Percentiles rank a stretch among this genome's conserved stretches.
Conservation (phyloP, 208 protist species). For the Leishmania turanica region DNA sequence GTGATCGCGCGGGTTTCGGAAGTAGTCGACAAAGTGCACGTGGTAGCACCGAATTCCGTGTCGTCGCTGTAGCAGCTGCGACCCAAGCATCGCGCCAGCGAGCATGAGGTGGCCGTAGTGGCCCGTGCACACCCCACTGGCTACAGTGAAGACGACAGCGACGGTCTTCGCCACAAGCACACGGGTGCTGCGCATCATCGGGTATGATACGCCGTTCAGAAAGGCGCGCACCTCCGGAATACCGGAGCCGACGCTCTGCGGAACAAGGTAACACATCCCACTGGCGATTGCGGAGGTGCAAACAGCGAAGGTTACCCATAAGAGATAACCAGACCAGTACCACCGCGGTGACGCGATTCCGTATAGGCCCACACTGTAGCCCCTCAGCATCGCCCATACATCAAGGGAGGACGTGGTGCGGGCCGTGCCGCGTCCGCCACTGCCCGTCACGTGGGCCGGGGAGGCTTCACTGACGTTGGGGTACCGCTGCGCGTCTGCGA, state of each 20-base stretch:
- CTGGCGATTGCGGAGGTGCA: conserved; percentile 37
- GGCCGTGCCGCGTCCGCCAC: neutral
- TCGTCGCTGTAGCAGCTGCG: conserved; percentile 40
- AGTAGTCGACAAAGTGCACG: conserved; percentile 59
- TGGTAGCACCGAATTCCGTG: conserved; percentile 46
- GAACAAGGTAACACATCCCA: conserved; percentile 38
- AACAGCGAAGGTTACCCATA: conserved; percentile 40
- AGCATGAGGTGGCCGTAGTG: conserved; percentile 56
- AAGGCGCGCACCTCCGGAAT: conserved; percentile 56
- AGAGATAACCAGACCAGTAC: conserved; percentile 33
- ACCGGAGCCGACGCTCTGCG: conserved; percentile 43
- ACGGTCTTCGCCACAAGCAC: conserved; percentile 47
- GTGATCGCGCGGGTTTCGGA: conserved; percentile 59
- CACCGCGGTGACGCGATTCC: conserved; percentile 25
- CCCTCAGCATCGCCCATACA: conserved; percentile 34
- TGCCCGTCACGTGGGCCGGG: neutral
- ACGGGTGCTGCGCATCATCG: conserved; percentile 37
- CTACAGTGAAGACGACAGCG: conserved; percentile 36
- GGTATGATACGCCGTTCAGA: conserved; percentile 59
- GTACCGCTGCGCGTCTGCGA: conserved; percentile 30
- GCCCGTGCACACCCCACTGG: conserved; percentile 53
- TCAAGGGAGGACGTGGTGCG: conserved; percentile 6
- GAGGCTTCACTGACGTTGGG: neutral
- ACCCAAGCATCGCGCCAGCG: conserved; percentile 55
- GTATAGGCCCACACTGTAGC: conserved; percentile 33